Evolutionary conservation across 192 early-diverging fungal genomes (phyloP).

Genomic region (Coemansia brasiliensis): DNA sequence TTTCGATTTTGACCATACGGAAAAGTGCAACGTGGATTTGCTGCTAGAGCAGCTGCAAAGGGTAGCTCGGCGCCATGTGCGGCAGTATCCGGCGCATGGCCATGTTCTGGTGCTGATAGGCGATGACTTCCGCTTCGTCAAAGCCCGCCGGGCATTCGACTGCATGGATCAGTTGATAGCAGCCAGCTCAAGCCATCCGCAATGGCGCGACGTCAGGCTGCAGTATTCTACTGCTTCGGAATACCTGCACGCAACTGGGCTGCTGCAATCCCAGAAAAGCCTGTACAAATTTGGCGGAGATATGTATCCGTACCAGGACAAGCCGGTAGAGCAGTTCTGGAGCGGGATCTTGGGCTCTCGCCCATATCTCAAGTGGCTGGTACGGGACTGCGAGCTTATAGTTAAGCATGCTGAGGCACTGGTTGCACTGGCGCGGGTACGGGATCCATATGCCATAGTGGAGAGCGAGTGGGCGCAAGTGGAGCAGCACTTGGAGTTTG

Average conservation of each 20-base stretch:
- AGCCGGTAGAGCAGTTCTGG: slow-evolving; percentile 54
- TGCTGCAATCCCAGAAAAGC: background rate
- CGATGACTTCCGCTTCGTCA: slow-evolving; percentile 40
- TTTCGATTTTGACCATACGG: slow-evolving; percentile 43
- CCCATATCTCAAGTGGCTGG: slow-evolving; percentile 37
- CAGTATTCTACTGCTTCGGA: slow-evolving; percentile 41
- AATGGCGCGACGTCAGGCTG: slow-evolving; percentile 14
- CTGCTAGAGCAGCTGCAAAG: slow-evolving; percentile 25
- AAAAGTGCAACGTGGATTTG: slow-evolving; percentile 14
- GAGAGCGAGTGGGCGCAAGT: slow-evolving; percentile 11
- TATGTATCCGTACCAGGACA: slow-evolving; percentile 52
- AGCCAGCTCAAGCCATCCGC: background rate
- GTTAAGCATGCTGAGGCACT: slow-evolving; percentile 47
- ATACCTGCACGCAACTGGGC: slow-evolving; percentile 23
- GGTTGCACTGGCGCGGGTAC: slow-evolving; percentile 18
- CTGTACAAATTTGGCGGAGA: slow-evolving; percentile 24
- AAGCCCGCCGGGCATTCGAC: slow-evolving; percentile 23
- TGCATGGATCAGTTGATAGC: slow-evolving; percentile 37
- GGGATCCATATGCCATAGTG: background rate
- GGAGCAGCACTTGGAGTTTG: slow-evolving; percentile 29
- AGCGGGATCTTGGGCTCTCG: slow-evolving; percentile 41
- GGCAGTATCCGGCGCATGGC: slow-evolving; percentile 46
- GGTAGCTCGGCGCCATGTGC: slow-evolving; percentile 21
- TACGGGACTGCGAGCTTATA: slow-evolving; percentile 37
- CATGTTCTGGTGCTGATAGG: slow-evolving; percentile 53